Conservation (phyloP, 1,284 basidiomycete genomes). For the Golubevia sp. region DNA sequence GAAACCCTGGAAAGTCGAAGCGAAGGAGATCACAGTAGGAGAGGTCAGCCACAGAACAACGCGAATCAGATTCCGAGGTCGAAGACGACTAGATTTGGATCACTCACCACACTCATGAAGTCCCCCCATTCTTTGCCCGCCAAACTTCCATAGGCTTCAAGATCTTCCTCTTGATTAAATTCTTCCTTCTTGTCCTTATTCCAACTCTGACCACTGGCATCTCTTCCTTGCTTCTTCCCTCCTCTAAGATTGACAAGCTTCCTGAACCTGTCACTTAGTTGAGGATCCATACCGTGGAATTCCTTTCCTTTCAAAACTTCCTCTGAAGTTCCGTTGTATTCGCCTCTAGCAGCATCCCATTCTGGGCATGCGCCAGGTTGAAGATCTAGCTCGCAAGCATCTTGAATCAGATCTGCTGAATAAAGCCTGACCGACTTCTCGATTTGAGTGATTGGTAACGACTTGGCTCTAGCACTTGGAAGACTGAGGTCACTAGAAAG, state of each 20-base stretch:
- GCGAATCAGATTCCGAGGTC: neutral
- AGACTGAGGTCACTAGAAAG: constrained; percentile 28
- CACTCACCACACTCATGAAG: constrained; percentile 22
- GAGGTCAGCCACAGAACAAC: neutral
- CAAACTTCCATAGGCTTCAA: constrained; percentile 32
- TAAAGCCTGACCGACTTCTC: constrained; percentile 49
- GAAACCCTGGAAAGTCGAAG: constrained; percentile 26
- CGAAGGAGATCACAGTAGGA: neutral
- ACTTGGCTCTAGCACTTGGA: constrained; percentile 23
- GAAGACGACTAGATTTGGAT: neutral
- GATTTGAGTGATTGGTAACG: constrained; percentile 49
- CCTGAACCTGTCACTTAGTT: constrained; percentile 47
- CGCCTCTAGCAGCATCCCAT: constrained; percentile 32
- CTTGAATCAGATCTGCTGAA: constrained; percentile 45
- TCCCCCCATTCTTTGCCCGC: constrained; percentile 47
- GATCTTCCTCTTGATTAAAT: constrained; percentile 11
- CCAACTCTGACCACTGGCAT: neutral
- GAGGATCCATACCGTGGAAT: constrained; percentile 35
- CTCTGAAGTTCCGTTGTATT: neutral
- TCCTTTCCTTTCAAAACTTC: constrained; percentile 8
- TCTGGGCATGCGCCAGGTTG: constrained; percentile 18
- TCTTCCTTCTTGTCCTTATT: neutral
- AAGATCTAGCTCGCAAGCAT: constrained; percentile 36
- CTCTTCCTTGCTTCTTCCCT: neutral
- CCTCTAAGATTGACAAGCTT: constrained; percentile 51